Evolutionary conservation across 2,329 filamentous ascomycete genomes (phyloP).

Genomic region (Colletotrichum acutatum): DNA sequence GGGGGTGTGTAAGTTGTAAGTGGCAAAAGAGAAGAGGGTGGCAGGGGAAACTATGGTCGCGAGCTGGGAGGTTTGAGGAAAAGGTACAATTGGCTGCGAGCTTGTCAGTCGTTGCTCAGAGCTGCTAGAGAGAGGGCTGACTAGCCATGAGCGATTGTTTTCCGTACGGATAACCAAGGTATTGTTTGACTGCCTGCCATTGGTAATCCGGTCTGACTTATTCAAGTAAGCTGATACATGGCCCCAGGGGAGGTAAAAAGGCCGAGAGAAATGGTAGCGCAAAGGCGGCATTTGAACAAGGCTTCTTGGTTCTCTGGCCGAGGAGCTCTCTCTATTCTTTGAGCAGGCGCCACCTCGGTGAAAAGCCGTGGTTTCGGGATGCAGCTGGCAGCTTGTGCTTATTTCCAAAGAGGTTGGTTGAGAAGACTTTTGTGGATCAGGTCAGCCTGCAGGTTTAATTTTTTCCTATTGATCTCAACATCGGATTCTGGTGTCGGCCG

Average conservation of each 20-base stretch:
- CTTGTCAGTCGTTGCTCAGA: neutral
- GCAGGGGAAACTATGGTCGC: neutral
- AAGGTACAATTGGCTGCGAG: neutral
- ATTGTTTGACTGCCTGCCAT: neutral
- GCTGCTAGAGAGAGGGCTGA: neutral
- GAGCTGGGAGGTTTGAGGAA: neutral
- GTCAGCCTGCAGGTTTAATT: neutral
- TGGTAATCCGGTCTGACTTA: neutral
- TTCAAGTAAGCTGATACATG: conserved; percentile 8
- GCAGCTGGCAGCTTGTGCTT: conserved; percentile 14
- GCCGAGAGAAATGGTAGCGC: neutral
- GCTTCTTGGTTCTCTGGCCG: conserved; percentile 13
- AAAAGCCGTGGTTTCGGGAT: conserved; percentile 31
- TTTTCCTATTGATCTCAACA: neutral
- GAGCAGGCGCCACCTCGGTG: conserved; percentile 20
- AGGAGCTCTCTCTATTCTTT: conserved; percentile 3
- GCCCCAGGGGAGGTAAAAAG: neutral
- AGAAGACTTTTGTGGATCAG: conserved; percentile 13
- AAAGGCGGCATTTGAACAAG: conserved; percentile 9
- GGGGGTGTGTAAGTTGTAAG: conserved; percentile 1
- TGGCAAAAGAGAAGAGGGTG: neutral
- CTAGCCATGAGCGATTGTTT: neutral
- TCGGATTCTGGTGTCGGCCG: neutral
- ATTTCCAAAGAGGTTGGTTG: conserved; percentile 24
- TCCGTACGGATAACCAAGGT: neutral